Evolutionary conservation across 2,329 filamentous ascomycete genomes (phyloP).

Genomic region (Fusarium nematophilum): DNA sequence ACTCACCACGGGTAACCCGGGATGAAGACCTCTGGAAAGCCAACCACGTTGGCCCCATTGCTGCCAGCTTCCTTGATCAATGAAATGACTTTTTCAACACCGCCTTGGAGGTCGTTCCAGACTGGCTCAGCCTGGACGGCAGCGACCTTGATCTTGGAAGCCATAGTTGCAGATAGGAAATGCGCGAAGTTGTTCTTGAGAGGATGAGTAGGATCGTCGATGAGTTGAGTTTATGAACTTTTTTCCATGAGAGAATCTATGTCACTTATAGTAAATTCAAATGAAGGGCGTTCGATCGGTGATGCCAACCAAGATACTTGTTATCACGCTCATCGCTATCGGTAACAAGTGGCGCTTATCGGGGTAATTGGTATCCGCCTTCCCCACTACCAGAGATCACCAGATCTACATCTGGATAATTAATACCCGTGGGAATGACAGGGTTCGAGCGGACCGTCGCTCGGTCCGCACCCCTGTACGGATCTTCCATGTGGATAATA

Average conservation of each 20-base stretch:
- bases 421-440: too few relatives aligned
- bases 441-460: too few relatives aligned
- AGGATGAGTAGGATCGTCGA: background rate
- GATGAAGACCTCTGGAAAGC: conserved; percentile 60
- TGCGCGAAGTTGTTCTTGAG: background rate
- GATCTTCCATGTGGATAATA: too few relatives aligned
- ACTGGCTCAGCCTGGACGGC: conserved; percentile 43
- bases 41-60: conserved; percentile 49
- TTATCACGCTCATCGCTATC: too few relatives aligned
- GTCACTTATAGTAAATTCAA: background rate
- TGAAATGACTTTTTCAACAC: conserved; percentile 51
- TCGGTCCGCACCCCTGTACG: too few relatives aligned
- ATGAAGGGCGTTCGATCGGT: too few relatives aligned
- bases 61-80: conserved; percentile 47
- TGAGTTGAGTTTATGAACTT: background rate
- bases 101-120: conserved; percentile 43
- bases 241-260: background rate
- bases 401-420: too few relatives aligned
- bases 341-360: too few relatives aligned
- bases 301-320: too few relatives aligned
- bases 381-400: too few relatives aligned
- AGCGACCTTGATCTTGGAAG: conserved; percentile 37
- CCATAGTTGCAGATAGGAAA: background rate
- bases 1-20: conserved; percentile 59
- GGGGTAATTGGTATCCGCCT: conserved; percentile 16